phyloP scores from a whole-genome alignment of 768 basidiomycete species.

The button mushroom (Agaricus bisporus) region DNA sequence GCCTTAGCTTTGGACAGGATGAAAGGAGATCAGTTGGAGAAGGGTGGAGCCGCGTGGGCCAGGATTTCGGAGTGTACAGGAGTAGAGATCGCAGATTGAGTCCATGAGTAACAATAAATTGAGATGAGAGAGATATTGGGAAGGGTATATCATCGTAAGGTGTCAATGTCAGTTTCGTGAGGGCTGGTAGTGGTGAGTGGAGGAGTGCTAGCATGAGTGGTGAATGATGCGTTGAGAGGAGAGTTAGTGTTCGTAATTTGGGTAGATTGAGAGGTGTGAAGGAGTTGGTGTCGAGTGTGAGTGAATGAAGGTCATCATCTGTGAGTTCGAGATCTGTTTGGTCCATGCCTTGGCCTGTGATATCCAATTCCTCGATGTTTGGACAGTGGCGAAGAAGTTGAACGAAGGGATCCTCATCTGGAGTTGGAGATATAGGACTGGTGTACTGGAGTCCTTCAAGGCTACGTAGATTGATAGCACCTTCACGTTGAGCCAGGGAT shows the following conservation, averaged over 20 bases:
- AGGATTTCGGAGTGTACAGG: slow-evolving; percentile 64
- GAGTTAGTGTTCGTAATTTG: slow-evolving; percentile 49
- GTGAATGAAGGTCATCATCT: not conserved
- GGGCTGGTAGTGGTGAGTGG: slow-evolving; percentile 50
- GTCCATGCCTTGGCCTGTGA: slow-evolving; percentile 56
- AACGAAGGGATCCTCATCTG: slow-evolving; percentile 52
- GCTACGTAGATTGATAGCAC: slow-evolving; percentile 38
- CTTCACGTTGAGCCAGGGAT: slow-evolving; percentile 48
- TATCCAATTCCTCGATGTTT: slow-evolving; percentile 56
- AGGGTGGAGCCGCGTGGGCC: slow-evolving; percentile 55
- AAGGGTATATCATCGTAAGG: slow-evolving; percentile 67
- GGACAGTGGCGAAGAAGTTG: slow-evolving; percentile 48
- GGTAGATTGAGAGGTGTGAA: slow-evolving; percentile 47
- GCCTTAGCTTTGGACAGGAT: slow-evolving; percentile 49
- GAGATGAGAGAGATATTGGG: slow-evolving; percentile 49
- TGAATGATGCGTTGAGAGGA: slow-evolving; percentile 65
- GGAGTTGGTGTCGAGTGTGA: slow-evolving; percentile 16
- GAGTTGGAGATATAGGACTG: slow-evolving; percentile 23
- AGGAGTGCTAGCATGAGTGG: slow-evolving; percentile 57
- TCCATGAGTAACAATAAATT: slow-evolving; percentile 59
- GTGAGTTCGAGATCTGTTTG: slow-evolving; percentile 40
- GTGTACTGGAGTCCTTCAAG: slow-evolving; percentile 54
- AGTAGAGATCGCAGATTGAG: slow-evolving; percentile 50
- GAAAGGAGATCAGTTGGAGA: slow-evolving; percentile 43
- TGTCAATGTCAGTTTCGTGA: slow-evolving; percentile 62